Evolutionary conservation across 164 flowering plant genomes (phyloP), one percentile per base, ranked within the genome.

Genomic region (Platanus orientalis): DNA sequence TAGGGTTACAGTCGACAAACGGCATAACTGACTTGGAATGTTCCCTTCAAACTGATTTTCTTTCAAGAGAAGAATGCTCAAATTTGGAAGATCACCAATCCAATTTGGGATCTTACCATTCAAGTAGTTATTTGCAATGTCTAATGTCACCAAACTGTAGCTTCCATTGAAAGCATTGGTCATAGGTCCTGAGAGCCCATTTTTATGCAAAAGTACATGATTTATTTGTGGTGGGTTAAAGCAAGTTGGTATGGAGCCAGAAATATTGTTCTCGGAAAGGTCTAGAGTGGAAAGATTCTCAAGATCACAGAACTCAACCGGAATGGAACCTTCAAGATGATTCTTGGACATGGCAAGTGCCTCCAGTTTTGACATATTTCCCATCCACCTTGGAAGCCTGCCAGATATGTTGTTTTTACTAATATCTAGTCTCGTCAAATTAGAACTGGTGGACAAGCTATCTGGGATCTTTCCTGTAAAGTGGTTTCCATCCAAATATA

Each of bases 181-280:
- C 36, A 10, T 20, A 53, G 36, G 25, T 52, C 66, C 66, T 16
- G 58, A 17, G 50, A 63, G 40, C 6, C 26, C 24, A 53, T 63
- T 63, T 5, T 27, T 25, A 1, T 63, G 17, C 52, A 63, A 54
- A 20, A 40, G 13, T 5, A 63, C 5, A 54, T 63, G 20, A 27
- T 6, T 4, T 27, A 63, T n/a, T 17, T 12, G 3, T 24, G 3
- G 19, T 11, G 28, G 24, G 24, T 12, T 26, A 4, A 40, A 62
- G 17, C 29, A 51, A 51, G 65, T 28, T 14, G 65, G 65, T 21
- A 62, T 36, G 3, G 54, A 2, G 1, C 57, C 65, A 2, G 49
- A 52, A n/a, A 62, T 25, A 12, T 6, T 17, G 17, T 62, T 62
- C 4, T 5, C 5, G 14, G 65, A 39, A 32, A n/a, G 25, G 25